Percentiles rank a stretch among this genome's conserved stretches.
These are phyloP conservation scores for Streptanthus diversifolius DNA, from an alignment of 345 rosid species.

Conservation along the genomic window DNA sequence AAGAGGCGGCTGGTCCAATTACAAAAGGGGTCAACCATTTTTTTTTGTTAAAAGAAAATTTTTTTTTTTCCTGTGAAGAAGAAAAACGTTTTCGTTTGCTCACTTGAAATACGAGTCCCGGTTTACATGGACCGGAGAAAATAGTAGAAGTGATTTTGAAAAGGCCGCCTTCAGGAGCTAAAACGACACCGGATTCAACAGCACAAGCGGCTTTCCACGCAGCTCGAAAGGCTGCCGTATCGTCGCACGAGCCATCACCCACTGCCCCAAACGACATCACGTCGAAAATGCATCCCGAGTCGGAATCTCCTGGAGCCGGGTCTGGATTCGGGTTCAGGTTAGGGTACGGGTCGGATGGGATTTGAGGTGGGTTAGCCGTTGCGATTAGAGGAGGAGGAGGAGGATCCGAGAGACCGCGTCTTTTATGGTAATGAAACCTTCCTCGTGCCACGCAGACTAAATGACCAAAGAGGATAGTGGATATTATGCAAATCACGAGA, in stretches of 20 bases:
- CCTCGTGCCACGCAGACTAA: constrained; percentile 38
- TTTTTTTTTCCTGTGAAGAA: neutral
- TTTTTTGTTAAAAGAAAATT: neutral
- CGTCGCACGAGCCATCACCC: constrained; percentile 80
- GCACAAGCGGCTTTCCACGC: constrained; percentile 97
- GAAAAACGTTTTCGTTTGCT: neutral
- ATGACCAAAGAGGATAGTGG: constrained; percentile 22
- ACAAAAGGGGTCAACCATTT: neutral
- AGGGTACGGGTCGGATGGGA: constrained; percentile 72
- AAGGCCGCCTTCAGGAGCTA: constrained; percentile 60
- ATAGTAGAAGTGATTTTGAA: constrained; percentile 85
- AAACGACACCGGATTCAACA: constrained; percentile 55
- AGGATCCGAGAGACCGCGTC: constrained; percentile 27
- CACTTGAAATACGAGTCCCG: constrained; percentile 81
- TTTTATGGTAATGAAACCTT: constrained; percentile 70
- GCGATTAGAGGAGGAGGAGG: constrained; percentile 26
- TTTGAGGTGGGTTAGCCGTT: constrained; percentile 36
- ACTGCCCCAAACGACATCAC: constrained; percentile 75
- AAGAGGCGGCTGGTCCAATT: neutral
- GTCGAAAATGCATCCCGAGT: constrained; percentile 46
- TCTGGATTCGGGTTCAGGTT: constrained; percentile 24
- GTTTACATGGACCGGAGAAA: constrained; percentile 86
- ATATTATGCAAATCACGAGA: constrained; percentile 26
- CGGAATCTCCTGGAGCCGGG: constrained; percentile 37
- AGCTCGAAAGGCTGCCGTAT: constrained; percentile 64